Percentiles rank a stretch among this genome's conserved stretches.
phyloP scores from a whole-genome alignment of 495 filamentous ascomycete genomes.

The Talaromyces nanjingensis region DNA sequence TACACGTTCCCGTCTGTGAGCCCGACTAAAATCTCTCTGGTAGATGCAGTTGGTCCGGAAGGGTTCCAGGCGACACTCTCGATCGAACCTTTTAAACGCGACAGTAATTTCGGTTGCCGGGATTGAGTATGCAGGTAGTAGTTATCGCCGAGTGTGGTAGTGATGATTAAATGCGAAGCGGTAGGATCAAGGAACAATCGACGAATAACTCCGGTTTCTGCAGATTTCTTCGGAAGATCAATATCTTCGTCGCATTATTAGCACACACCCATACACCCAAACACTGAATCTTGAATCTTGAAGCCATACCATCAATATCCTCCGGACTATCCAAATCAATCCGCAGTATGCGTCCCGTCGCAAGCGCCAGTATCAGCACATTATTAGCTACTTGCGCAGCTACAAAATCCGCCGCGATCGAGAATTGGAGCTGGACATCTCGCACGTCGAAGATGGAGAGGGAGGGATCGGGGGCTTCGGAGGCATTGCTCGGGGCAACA shows the following conservation, averaged over 20 bases:
- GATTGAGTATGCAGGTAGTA: conserved; percentile 97
- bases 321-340: conserved; percentile 91
- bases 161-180: conserved; percentile 87
- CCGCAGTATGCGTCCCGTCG: conserved; percentile 79
- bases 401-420: conserved; percentile 86
- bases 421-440: conserved; percentile 83
- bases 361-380: conserved; percentile 83
- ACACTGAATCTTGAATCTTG: background rate
- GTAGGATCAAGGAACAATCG: conserved; percentile 96
- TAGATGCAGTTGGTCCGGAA: conserved; percentile 90
- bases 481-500: conserved; percentile 45
- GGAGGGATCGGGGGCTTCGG: conserved; percentile 54
- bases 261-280: background rate
- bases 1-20: conserved; percentile 89
- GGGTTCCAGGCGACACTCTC: conserved; percentile 95
- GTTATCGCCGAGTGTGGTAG: conserved; percentile 87
- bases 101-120: conserved; percentile 72
- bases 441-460: conserved; percentile 91
- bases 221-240: conserved; percentile 87
- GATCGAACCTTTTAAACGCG: conserved; percentile 80
- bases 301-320: conserved; percentile 81
- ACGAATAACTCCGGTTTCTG: conserved; percentile 84
- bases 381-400: conserved; percentile 97
- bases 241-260: conserved; percentile 57
- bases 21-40: conserved; percentile 89